A percentile compares a stretch with the other conserved stretches of the same genome.
phyloP scores from a whole-genome alignment of 1,139 yeast species.

The Pichia sp. region DNA sequence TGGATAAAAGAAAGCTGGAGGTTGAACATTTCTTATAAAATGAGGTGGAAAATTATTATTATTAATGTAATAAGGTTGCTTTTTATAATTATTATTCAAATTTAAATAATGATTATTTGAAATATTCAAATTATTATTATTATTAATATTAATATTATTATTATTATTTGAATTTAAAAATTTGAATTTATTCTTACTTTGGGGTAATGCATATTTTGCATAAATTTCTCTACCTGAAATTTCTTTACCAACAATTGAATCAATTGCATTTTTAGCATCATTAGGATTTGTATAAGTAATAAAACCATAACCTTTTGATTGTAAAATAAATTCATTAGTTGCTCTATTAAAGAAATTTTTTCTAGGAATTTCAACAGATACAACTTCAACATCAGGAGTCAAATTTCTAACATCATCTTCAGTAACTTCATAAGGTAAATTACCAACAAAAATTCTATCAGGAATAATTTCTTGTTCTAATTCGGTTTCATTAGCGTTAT shows the following conservation, averaged over 20 bases:
- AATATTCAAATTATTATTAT: background rate
- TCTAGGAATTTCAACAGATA: constrained; percentile 29
- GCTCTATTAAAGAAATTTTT: constrained; percentile 22
- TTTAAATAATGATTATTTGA: background rate
- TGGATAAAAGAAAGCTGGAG: background rate
- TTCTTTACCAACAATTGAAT: constrained; percentile 37
- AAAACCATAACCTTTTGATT: constrained; percentile 26
- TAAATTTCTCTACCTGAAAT: constrained; percentile 44
- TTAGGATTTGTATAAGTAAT: constrained; percentile 23
- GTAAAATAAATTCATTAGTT: constrained; percentile 18
- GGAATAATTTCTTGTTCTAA: constrained; percentile 20
- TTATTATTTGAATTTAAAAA: background rate
- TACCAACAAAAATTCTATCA: constrained; percentile 39
- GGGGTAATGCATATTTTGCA: constrained; percentile 48
- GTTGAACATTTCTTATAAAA: constrained; percentile 6
- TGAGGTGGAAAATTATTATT: constrained; percentile 1
- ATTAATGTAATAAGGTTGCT: background rate
- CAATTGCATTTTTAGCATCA: constrained; percentile 40
- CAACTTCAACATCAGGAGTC: constrained; percentile 25
- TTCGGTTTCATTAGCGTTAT: background rate
- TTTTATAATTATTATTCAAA: background rate
- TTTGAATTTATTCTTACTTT: constrained; percentile 15
- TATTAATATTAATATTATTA: too few relatives aligned
- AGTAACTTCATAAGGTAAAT: constrained; percentile 43
- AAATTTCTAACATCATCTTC: constrained; percentile 30